Percentiles rank a stretch among this genome's conserved stretches.
These are phyloP conservation scores for Priceomyces fermenticarens DNA, from an alignment of 805 yeast genomes.

Conservation along the genomic window DNA sequence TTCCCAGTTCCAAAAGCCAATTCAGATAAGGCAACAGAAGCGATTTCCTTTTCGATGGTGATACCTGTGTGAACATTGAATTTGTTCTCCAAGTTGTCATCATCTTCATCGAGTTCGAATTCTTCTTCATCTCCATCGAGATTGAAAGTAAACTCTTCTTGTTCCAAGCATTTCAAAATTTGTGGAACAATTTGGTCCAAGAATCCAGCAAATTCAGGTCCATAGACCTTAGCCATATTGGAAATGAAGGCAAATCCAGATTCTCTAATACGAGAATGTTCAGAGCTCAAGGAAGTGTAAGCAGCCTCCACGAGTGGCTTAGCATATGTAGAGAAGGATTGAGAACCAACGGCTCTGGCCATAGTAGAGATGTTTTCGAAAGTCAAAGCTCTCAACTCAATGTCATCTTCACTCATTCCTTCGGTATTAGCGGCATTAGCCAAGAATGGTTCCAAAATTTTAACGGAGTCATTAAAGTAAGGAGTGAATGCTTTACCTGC, in stretches of 20 bases:
- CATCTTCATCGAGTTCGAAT: conserved; percentile 48
- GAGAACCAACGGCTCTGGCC: conserved; percentile 96
- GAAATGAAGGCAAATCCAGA: conserved; percentile 92
- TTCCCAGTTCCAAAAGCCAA: conserved; percentile 84
- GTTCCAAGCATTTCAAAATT: conserved; percentile 77
- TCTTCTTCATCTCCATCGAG: conserved; percentile 46
- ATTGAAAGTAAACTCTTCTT: conserved; percentile 76
- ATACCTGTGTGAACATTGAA: conserved; percentile 91
- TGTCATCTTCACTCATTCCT: conserved; percentile 83
- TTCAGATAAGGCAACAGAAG: conserved; percentile 86
- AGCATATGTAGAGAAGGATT: conserved; percentile 80
- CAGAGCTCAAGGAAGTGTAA: conserved; percentile 70
- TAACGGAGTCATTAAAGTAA: conserved; percentile 77
- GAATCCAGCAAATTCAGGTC: conserved; percentile 83
- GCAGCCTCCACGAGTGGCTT: conserved; percentile 88
- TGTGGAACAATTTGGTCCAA: conserved; percentile 80
- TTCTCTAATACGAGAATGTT: conserved; percentile 85
- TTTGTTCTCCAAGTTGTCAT: conserved; percentile 65
- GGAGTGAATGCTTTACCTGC: conserved; percentile 87
- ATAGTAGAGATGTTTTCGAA: conserved; percentile 91
- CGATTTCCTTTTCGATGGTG: conserved; percentile 93
- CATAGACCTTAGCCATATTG: conserved; percentile 92
- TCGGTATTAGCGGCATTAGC: conserved; percentile 64
- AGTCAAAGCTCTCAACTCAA: conserved; percentile 87
- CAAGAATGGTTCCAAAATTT: conserved; percentile 78